Conservation (phyloP, 495 filamentous ascomycete species). For the Penicillium arizonense region DNA sequence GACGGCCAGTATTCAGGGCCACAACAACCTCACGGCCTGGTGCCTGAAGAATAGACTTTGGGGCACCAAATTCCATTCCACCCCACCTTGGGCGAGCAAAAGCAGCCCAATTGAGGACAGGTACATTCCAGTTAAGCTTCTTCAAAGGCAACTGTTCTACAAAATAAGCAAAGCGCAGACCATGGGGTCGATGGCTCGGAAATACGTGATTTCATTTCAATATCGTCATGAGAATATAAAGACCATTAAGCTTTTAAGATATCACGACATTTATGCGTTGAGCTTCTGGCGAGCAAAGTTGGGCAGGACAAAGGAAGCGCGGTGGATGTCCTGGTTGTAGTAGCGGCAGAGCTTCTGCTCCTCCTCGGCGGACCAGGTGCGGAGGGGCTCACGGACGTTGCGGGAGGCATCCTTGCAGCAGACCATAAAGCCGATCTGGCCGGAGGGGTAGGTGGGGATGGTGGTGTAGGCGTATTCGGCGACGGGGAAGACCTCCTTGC, state of each 20-base stretch:
- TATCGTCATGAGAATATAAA: slow-evolving; percentile 10
- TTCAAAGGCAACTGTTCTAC: background rate
- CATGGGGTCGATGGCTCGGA: background rate
- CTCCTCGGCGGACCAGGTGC: slow-evolving; percentile 77
- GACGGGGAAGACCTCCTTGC: slow-evolving; percentile 94
- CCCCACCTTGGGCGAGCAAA: too few species aligned
- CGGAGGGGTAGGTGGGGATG: slow-evolving; percentile 98
- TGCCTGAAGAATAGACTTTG: too few species aligned
- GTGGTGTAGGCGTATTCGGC: slow-evolving; percentile 99
- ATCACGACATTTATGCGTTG: slow-evolving; percentile 24
- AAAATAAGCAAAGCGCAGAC: background rate
- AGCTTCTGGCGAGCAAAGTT: slow-evolving; percentile 86
- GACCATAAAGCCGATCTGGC: slow-evolving; percentile 99
- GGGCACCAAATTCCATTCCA: too few species aligned
- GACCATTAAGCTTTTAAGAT: slow-evolving; percentile 7
- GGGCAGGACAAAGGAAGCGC: slow-evolving; percentile 88
- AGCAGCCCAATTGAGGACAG: too few species aligned
- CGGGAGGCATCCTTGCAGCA: slow-evolving; percentile 89
- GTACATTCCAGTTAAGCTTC: too few species aligned
- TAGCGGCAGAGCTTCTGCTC: slow-evolving; percentile 90
- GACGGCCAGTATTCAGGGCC: too few species aligned
- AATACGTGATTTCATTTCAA: slow-evolving; percentile 14
- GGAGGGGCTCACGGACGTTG: slow-evolving; percentile 80
- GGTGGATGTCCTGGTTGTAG: slow-evolving; percentile 94
- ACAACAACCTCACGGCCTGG: too few species aligned